Base-by-base conservation (phyloP, 305 asterid species). In the Fraxinus velutina region DNA sequence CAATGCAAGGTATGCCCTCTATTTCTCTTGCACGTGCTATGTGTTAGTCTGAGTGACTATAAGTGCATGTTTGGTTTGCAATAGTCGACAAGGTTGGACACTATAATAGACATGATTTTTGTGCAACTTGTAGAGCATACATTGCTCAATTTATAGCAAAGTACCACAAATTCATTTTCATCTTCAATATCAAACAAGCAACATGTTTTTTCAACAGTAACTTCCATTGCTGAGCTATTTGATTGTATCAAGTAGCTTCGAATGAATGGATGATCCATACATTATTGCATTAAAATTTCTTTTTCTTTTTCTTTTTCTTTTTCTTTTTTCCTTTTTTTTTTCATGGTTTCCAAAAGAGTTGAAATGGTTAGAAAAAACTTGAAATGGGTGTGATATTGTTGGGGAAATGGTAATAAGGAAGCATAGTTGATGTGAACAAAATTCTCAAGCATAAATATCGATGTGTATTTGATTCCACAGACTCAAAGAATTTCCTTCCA, bases 1-100 rank as follows among this genome's bases (percentile, higher is more conserved):
- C 88, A 64, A 84, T 92, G 90, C 97, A 92, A 92, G 97, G 97
- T 91, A 79, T 30, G 77, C 66, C 33, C 66, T 12, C 75, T 30
- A 0, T 32, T 13, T 70, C 42, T 30, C 42, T 29, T 5, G 75
- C 12, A 2, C 42, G 0, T 30, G 24, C 19, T 73, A 74, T 73
- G 75, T 81, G 74, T 76, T 42, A 19, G 57, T 73, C 37, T 50
- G 71, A 1, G 71, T 77, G 78, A 17, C 30, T 15, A 19, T 27
- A 32, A 77, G 39, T 75, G 24, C 76, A 52, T 77, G 71, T 72
- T 84, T 76, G 75, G 22, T 37, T 62, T 17, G 75, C 39, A 15
- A 32, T 68, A 39, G 29, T 68, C 22, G 19, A 66, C 73, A 27
- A 66, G 73, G n/a, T 27, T 66, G 9, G 73, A 66, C 3, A 10